Evolutionary conservation across 345 rosid genomes (phyloP), one percentile per base, ranked within the genome.

Genomic region (Salix viminalis): DNA sequence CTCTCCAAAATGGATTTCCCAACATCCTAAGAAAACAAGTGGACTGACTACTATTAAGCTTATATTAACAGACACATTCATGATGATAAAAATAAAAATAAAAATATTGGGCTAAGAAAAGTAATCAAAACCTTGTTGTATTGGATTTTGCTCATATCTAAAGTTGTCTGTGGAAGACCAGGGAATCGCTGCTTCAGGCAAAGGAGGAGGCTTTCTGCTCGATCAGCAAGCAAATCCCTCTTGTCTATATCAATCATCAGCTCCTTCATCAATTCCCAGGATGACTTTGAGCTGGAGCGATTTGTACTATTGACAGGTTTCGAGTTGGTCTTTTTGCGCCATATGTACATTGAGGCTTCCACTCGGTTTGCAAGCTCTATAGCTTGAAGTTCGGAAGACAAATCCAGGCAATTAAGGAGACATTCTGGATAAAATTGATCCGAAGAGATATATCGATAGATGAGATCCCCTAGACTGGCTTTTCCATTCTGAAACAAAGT

Each of bases 121-220:
- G 71, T 32, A 21, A 79, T 52, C 15, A 67, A 10, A 30, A 90
- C 96, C 97, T 88, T 96, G 87, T 94, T 96, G 88, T 75, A 89
- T 84, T 93, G 98, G 85, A 96, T 93, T 86, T 96, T 96, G 92
- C 94, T 92, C 95, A 88, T 93, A 86, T 96, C 98, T 73, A 94
- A 82, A 68, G 93, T 82, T 42, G 99, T 96, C 80, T 96, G 99
- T 41, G 99, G 97, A 46, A 96, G 94, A 69, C 95, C 95, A 0
- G 97, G 97, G 81, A 92, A 94, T 82, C 92, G 84, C 77, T 90
- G 99, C 88, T 92, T 96, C 83, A 96, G 76, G 83, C 92, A 89
- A 79, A 96, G 83, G 62, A 96, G 83, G 77, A 96, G 87, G 77
- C 92, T 90, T 81, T 96, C 97, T 19, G 97, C 97, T 83, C 97